phyloP scores from a whole-genome alignment of 306 rosid genomes.

The Quercus aquifolioides region DNA sequence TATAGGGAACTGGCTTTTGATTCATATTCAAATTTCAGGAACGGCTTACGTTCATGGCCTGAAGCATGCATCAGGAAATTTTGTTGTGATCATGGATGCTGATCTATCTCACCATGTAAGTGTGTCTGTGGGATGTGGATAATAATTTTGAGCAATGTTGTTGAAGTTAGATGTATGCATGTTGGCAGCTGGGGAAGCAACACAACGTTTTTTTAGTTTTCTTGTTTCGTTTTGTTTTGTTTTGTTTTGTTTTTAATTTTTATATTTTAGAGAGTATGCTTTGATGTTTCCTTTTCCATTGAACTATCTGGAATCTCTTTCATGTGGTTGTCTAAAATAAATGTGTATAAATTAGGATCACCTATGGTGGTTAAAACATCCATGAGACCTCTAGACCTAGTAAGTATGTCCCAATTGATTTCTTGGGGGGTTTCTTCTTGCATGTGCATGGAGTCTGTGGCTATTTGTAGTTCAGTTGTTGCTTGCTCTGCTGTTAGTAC shows the following conservation, averaged over 20 bases:
- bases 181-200: not conserved
- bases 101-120: slow-evolving; percentile 94
- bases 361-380: not conserved
- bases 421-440: not conserved
- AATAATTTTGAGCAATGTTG: slow-evolving; percentile 14
- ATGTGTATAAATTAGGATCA: not conserved
- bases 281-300: not conserved
- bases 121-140: slow-evolving; percentile 3
- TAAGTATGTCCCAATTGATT: not conserved
- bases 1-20: slow-evolving; percentile 21
- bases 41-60: slow-evolving; percentile 92
- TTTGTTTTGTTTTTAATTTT: not conserved
- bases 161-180: not conserved
- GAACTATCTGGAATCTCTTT: not conserved
- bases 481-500: not conserved
- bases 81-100: slow-evolving; percentile 94
- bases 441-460: not conserved
- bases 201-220: too few species aligned
- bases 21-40: slow-evolving; percentile 51
- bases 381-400: not conserved
- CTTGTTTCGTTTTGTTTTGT: not conserved
- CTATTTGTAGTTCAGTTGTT: not conserved
- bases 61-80: slow-evolving; percentile 93
- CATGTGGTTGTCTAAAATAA: not conserved
- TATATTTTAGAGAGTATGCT: not conserved